Base-by-base conservation (phyloP, 139 green algal species). In the Chlamydomonas schloesseri region DNA sequence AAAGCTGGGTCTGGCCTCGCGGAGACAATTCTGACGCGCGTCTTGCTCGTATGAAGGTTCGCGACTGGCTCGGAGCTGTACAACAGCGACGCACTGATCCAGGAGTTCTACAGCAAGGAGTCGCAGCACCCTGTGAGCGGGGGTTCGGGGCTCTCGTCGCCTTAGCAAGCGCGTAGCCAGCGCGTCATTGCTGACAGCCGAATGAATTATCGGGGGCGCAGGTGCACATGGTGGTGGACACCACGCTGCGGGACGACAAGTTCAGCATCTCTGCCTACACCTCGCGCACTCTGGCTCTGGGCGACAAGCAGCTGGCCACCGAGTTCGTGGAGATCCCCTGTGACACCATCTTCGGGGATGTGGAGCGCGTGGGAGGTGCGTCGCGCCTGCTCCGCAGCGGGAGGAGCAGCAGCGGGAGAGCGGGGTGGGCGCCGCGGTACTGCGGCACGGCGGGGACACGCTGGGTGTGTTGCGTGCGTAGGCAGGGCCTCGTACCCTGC, bases 271-370 rank as follows among this genome's bases (percentile, higher is more conserved):
- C 88, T n/a, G 95, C 96, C 18, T 98, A 94, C 88, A 90, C 95
- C 71, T 95, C 95, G 9, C 93, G 93, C 10, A 53, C 73, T 50
- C 82, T 92, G 42, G 47, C 70, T 0, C 33, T 92, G 31, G 86
- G 86, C 33, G 89, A 92, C 9, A 88, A 86, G 82, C 23, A 81
- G 60, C 80, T 99, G 72, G 97, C 94, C 20, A 95, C 91, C 21
- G 96, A 99, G 89, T 99, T 99, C 89, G 90, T 97, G 58, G 93
- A 98, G 88, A 84, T 99, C 42, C 89, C 93, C 17, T 96, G 94
- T 82, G 91, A 98, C 47, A 92, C 98, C 67, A 82, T 93, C 21
- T 94, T 94, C 33, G 85, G 78, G 2, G 95, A 99, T 58, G 87
- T 94, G 11, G 97, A 99, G 93, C 90, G 91, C 9, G 83, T 97